Evolutionary conservation across 768 basidiomycete genomes (phyloP).

Genomic region (Suillus discolor): DNA sequence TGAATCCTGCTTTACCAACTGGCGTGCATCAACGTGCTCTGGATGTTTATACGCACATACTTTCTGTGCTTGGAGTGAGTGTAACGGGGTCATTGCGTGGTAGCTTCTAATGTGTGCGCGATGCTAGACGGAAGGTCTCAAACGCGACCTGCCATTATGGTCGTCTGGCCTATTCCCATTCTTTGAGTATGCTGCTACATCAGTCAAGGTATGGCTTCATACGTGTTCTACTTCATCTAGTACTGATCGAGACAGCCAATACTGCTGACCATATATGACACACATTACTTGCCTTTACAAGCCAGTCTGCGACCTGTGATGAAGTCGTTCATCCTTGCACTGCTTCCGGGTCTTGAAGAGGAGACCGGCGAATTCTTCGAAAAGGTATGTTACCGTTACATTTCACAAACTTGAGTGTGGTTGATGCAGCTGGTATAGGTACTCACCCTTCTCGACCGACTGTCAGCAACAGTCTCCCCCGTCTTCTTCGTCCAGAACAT

Average conservation of each 20-base stretch:
- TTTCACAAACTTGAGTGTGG: not conserved
- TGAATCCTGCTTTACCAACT: conserved; percentile 96
- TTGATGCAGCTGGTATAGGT: conserved; percentile 52
- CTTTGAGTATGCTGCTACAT: conserved; percentile 99
- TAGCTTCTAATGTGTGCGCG: conserved; percentile 13
- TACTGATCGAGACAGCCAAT: conserved; percentile 56
- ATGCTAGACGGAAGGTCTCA: conserved; percentile 79
- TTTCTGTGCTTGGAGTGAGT: conserved; percentile 88
- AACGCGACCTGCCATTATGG: conserved; percentile 88
- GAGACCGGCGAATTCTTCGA: conserved; percentile 98
- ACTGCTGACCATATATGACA: conserved; percentile 90
- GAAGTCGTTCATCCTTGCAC: conserved; percentile 91
- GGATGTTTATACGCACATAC: conserved; percentile 92
- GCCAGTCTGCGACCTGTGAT: conserved; percentile 80
- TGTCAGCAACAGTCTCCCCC: conserved; percentile 82
- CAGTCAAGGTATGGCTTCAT: conserved; percentile 69
- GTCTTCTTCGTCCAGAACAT: conserved; percentile 96
- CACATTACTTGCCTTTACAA: conserved; percentile 88
- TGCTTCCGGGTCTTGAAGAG: conserved; percentile 95
- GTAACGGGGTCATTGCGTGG: not conserved
- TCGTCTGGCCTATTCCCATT: conserved; percentile 96
- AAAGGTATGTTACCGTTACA: conserved; percentile 47
- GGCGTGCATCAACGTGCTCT: conserved; percentile 97
- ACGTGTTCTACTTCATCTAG: conserved; percentile 6
- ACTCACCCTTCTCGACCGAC: conserved; percentile 71